These are phyloP conservation scores for Fusarium newnesense DNA, from an alignment of 2,329 filamentous ascomycete species.

Conservation along the genomic window DNA sequence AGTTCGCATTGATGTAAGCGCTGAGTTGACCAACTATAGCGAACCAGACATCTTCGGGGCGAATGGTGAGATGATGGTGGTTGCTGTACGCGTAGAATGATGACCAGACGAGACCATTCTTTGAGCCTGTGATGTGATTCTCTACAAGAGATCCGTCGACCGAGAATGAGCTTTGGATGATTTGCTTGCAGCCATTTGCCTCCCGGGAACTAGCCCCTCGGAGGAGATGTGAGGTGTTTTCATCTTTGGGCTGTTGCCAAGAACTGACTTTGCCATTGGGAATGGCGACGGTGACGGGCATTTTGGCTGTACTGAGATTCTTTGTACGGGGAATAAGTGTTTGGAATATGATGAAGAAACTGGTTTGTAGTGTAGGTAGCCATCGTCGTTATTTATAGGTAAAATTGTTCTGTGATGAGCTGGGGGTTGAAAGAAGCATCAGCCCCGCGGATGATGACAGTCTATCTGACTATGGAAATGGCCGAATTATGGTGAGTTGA, in stretches of 20 bases:
- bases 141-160: not conserved
- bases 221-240: not conserved
- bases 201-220: not conserved
- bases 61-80: not conserved
- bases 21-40: not conserved
- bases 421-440: not conserved
- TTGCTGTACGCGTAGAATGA: not conserved
- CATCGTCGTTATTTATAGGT: rapidly evolving
- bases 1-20: not conserved
- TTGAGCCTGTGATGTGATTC: rapidly evolving
- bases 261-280: not conserved
- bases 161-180: not conserved
- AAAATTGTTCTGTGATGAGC: rapidly evolving
- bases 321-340: rapidly evolving
- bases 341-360: rapidly evolving
- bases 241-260: not conserved
- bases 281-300: not conserved
- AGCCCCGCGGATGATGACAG: not conserved
- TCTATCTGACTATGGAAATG: not conserved
- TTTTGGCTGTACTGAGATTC: rapidly evolving
- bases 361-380: rapidly evolving
- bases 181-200: rapidly evolving
- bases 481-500: not conserved
- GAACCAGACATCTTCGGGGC: not conserved
- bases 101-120: not conserved